phyloP scores from a whole-genome alignment of 805 yeast genomes.

The Candida vartiovaarae region DNA sequence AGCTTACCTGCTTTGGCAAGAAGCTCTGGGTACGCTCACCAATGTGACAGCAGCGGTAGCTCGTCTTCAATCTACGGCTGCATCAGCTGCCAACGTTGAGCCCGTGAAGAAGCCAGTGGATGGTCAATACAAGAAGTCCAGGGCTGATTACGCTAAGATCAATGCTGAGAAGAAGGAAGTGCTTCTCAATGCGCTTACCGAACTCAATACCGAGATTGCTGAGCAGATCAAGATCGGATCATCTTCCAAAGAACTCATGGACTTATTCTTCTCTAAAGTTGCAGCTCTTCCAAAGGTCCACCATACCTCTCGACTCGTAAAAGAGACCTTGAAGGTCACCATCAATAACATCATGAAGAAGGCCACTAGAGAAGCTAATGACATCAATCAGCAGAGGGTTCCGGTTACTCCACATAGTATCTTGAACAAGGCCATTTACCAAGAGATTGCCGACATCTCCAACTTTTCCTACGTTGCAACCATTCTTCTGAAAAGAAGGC shows the following conservation, averaged over 20 bases:
- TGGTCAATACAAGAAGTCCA: not conserved
- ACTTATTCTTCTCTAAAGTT: constrained; percentile 1
- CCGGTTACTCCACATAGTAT: constrained; percentile 19
- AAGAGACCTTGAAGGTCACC: not conserved
- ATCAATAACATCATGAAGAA: constrained; percentile 6
- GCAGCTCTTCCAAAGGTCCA: not conserved
- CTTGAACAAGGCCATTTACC: constrained; percentile 13
- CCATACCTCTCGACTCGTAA: not conserved
- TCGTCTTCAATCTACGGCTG: not conserved
- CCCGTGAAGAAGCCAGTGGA: not conserved
- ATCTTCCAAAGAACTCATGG: constrained; percentile 1
- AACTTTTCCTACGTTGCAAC: constrained; percentile 11
- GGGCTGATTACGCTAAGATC: not conserved
- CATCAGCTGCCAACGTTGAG: not conserved
- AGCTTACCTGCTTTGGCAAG: not conserved
- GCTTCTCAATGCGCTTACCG: not conserved
- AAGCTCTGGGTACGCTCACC: not conserved
- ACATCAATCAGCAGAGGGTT: constrained; percentile 8
- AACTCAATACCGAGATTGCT: not conserved
- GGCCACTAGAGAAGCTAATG: constrained; percentile 12
- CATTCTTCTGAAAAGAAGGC: constrained; percentile 11
- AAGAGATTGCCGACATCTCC: constrained; percentile 9
- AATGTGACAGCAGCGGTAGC: not conserved
- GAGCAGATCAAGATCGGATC: not conserved
- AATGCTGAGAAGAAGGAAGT: not conserved